phyloP scores from a whole-genome alignment of 176 grass and related monocot species.

The Bromus sterilis region DNA sequence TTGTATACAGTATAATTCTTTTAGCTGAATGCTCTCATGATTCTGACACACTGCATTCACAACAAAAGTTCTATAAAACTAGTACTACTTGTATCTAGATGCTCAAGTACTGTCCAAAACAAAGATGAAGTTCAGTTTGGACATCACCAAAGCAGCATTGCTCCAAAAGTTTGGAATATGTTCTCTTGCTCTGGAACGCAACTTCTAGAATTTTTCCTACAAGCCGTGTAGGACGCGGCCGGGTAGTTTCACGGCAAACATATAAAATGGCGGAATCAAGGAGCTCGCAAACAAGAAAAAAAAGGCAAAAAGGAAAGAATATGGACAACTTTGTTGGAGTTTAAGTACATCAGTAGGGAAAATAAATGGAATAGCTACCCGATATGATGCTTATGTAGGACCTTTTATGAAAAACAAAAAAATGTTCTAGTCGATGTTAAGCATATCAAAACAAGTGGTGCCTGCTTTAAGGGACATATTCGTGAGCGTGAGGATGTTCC shows the following conservation, averaged over 20 bases:
- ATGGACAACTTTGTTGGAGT: conserved; percentile 29
- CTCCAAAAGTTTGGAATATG: conserved; percentile 34
- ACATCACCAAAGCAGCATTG: conserved; percentile 31
- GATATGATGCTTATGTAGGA: conserved; percentile 29
- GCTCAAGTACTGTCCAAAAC: conserved; percentile 7
- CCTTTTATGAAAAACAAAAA: conserved; percentile 19
- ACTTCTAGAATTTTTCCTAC: conserved; percentile 15
- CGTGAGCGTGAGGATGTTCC: conserved; percentile 32
- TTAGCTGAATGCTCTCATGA: conserved; percentile 21
- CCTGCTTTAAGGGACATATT: conserved; percentile 54
- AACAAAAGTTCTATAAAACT: conserved; percentile 12
- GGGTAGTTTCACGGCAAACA: conserved; percentile 13
- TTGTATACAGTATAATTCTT: conserved; percentile 12
- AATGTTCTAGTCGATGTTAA: conserved; percentile 12
- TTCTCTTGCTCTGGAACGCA: conserved; percentile 26
- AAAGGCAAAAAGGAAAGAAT: background rate
- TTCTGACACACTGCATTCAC: conserved; percentile 24
- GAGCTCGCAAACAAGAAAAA: conserved; percentile 17
- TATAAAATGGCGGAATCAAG: conserved; percentile 29
- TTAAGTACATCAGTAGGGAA: conserved; percentile 8
- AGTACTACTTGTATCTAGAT: background rate
- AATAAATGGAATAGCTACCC: conserved; percentile 3
- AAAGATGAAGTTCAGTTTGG: conserved; percentile 18
- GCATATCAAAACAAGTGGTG: conserved; percentile 43
- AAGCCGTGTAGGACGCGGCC: conserved; percentile 19